Evolutionary conservation across 2,329 filamentous ascomycete genomes (phyloP).

Genomic region (Pochonia chlamydosporia): DNA sequence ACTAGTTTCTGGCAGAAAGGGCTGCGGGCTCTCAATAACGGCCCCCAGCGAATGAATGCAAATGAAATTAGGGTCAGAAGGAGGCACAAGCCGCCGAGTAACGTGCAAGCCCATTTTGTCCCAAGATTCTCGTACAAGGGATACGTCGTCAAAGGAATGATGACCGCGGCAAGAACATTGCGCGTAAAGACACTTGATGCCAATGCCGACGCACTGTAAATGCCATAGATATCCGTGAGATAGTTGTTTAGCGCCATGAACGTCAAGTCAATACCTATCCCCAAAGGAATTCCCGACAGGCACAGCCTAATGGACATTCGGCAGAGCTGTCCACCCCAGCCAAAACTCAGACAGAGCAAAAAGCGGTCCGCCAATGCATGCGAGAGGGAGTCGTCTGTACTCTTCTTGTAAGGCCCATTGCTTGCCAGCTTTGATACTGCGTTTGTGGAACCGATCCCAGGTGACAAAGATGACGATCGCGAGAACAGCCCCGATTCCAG

Average conservation of each 20-base stretch:
- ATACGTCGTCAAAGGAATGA: conserved; percentile 8
- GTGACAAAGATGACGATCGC: conserved; percentile 6
- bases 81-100: conserved; percentile 7
- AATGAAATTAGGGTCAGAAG: conserved; percentile 7
- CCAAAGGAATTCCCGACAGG: conserved; percentile 10
- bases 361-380: conserved; percentile 45
- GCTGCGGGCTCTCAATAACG: not conserved
- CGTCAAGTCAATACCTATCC: conserved; percentile 9
- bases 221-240: conserved; percentile 10
- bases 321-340: conserved; percentile 13
- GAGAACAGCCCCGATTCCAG: conserved; percentile 6
- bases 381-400: conserved; percentile 49
- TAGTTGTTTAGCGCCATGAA: conserved; percentile 10
- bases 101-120: conserved; percentile 7
- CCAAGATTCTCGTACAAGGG: conserved; percentile 8
- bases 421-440: not conserved
- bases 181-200: conserved; percentile 13
- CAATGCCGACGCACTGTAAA: conserved; percentile 14
- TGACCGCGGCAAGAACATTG: conserved; percentile 13
- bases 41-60: conserved; percentile 8
- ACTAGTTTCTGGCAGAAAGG: conserved; percentile 2
- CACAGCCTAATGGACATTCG: conserved; percentile 9
- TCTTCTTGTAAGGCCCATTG: conserved; percentile 44
- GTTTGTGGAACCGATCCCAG: conserved; percentile 2
- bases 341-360: conserved; percentile 12